Percentiles rank a stretch among this genome's conserved stretches.
Conservation (phyloP, 2,329 filamentous ascomycete species). For the Fusarium solani-melongenae region DNA sequence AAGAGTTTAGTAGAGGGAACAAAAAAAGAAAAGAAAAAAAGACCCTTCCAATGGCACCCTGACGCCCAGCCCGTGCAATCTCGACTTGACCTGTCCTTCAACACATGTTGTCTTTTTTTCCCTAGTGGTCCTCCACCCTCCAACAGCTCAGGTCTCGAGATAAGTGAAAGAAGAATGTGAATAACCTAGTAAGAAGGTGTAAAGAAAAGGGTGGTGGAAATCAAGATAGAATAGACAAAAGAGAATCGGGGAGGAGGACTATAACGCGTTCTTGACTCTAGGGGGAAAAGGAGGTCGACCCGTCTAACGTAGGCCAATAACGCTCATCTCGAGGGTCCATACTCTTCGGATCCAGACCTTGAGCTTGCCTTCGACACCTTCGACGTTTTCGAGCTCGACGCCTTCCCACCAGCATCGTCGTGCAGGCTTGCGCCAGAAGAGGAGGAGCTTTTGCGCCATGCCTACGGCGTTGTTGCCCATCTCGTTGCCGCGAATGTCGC, state of each 20-base stretch:
- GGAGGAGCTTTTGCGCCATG: conserved; percentile 96
- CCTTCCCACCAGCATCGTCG: conserved; percentile 99
- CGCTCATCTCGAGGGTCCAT: conserved; percentile 99
- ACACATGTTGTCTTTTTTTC: conserved; percentile 28
- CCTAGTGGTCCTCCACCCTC: conserved; percentile 24
- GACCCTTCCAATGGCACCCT: conserved; percentile 40
- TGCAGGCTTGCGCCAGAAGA: conserved; percentile 98
- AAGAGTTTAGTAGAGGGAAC: conserved; percentile 22
- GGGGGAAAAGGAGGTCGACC: not conserved
- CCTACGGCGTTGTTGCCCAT: conserved; percentile 84
- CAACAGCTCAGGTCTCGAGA: conserved; percentile 30
- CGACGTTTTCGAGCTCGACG: conserved; percentile 88
- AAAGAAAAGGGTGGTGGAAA: conserved; percentile 16
- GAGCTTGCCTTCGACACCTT: conserved; percentile 88
- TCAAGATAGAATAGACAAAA: conserved; percentile 36
- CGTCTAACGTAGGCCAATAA: conserved; percentile 79
- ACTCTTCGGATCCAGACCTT: conserved; percentile 99
- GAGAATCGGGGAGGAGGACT: conserved; percentile 13
- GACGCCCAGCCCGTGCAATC: conserved; percentile 42
- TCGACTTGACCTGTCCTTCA: conserved; percentile 35
- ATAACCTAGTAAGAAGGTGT: conserved; percentile 24
- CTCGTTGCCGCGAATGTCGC: conserved; percentile 86
- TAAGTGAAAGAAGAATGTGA: conserved; percentile 12
- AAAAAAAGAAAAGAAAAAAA: conserved; percentile 33
- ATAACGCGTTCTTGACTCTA: conserved; percentile 21